These are phyloP conservation scores for Nosema granulosis DNA, from an alignment of 371 early-diverging fungal species.

Conservation along the genomic window DNA sequence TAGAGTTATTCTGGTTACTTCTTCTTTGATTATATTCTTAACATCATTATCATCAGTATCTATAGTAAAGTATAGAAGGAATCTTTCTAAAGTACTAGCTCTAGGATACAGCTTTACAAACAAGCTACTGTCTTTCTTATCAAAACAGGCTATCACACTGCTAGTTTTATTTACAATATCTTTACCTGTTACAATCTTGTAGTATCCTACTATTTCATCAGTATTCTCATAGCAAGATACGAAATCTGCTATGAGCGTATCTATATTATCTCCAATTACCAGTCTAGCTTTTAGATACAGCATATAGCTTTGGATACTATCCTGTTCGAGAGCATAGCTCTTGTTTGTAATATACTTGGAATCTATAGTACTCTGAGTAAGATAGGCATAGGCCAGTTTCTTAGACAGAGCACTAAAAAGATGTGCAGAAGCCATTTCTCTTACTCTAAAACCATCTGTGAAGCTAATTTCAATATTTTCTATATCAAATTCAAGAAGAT, in stretches of 20 bases:
- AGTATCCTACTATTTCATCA: conserved; percentile 57
- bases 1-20: conserved; percentile 21
- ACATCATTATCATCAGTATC: conserved; percentile 28
- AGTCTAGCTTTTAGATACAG: conserved; percentile 51
- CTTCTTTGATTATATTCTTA: conserved; percentile 51
- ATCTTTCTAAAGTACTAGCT: conserved; percentile 51
- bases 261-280: conserved; percentile 45
- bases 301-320: conserved; percentile 23
- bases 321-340: conserved; percentile 17
- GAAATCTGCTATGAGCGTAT: conserved; percentile 37
- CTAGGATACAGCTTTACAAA: conserved; percentile 45
- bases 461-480: conserved; percentile 42
- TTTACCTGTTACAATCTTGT: conserved; percentile 15
- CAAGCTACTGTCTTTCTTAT: conserved; percentile 29
- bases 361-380: background rate
- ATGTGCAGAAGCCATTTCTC: conserved; percentile 7
- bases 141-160: conserved; percentile 15
- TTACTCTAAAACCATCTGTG: conserved; percentile 25
- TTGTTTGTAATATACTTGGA: conserved; percentile 37
- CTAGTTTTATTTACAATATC: conserved; percentile 21
- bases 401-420: conserved; percentile 18
- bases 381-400: conserved; percentile 5
- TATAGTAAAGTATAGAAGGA: conserved; percentile 53
- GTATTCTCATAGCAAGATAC: conserved; percentile 35
- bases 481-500: conserved; percentile 36